Evolutionary conservation across 108 stramenopile genomes (phyloP).

Genomic region (Craspedostauros australis): DNA sequence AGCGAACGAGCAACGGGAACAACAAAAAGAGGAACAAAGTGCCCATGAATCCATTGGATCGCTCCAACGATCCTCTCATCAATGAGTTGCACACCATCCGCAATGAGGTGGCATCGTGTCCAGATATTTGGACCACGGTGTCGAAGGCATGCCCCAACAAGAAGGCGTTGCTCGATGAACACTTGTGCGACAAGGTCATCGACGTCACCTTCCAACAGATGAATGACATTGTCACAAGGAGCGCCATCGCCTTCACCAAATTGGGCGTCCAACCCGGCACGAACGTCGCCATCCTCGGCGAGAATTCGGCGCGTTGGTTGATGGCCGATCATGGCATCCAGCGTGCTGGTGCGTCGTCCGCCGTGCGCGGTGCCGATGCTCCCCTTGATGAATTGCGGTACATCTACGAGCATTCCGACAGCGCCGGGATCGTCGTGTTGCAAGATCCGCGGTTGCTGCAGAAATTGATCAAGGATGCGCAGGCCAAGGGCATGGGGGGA

Average conservation of each 20-base stretch:
- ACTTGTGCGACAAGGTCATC: constrained; percentile 51
- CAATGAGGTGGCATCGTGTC: constrained; percentile 48
- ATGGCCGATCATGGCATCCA: constrained; percentile 83
- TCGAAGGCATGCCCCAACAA: constrained; percentile 44
- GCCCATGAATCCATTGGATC: constrained; percentile 50
- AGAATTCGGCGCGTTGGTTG: constrained; percentile 84
- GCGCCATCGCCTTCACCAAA: constrained; percentile 51
- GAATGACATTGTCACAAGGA: constrained; percentile 47
- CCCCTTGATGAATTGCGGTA: constrained; percentile 80
- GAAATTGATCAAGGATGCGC: constrained; percentile 56
- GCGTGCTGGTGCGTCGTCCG: constrained; percentile 63
- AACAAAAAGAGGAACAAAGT: constrained; percentile 29
- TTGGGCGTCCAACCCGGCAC: constrained; percentile 57
- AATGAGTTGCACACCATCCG: constrained; percentile 68
- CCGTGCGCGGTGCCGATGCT: constrained; percentile 88
- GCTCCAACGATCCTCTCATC: constrained; percentile 65
- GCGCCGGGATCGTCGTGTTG: constrained; percentile 66
- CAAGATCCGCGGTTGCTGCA: constrained; percentile 67
- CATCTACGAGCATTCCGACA: constrained; percentile 89
- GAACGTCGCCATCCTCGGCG: constrained; percentile 78
- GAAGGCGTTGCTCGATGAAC: constrained; percentile 74
- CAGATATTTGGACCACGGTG: constrained; percentile 63
- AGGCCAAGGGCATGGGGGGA: constrained; percentile 27
- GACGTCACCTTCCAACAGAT: constrained; percentile 58
- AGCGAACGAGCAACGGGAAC: constrained; percentile 40